These are phyloP conservation scores for Orbilia ellipsospora DNA, from an alignment of 2,329 filamentous ascomycete species.

Conservation along the genomic window DNA sequence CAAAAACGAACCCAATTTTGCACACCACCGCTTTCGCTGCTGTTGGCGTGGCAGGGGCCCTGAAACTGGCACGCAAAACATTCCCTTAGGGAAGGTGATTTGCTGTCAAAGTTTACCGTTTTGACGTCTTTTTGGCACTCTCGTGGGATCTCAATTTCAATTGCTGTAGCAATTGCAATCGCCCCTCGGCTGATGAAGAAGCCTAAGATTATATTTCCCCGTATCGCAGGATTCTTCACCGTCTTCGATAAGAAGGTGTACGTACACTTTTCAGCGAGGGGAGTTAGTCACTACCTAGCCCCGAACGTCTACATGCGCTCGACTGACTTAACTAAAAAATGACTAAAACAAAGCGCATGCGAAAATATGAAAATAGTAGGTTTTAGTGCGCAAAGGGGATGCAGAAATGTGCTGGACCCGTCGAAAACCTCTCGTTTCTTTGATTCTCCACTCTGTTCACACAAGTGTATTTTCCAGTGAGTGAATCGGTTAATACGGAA, in stretches of 20 bases:
- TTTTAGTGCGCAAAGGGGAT: not conserved
- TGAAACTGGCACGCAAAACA: conserved; percentile 38
- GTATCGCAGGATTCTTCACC: no score
- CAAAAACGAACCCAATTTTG: not conserved
- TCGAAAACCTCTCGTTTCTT: no score
- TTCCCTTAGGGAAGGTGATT: conserved; percentile 39
- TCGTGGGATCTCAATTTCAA: conserved; percentile 11
- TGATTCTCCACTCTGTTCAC: conserved; percentile 13
- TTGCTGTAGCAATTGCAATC: conserved; percentile 7
- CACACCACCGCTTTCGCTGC: no score
- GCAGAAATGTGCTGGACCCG: no score
- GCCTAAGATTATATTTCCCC: no score
- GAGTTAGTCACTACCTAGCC: no score
- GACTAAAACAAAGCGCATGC: not conserved
- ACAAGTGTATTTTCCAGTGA: conserved; percentile 1
- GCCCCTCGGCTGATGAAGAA: not conserved
- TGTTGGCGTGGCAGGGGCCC: not conserved
- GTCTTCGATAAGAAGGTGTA: no score
- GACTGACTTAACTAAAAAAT: not conserved
- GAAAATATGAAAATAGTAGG: no score
- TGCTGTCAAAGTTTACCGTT: conserved; percentile 1
- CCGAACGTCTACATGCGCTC: no score
- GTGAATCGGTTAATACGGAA: conserved; percentile 7
- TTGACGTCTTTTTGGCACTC: not conserved
- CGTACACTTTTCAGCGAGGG: not conserved